Percentiles rank a stretch among this genome's conserved stretches.
Evolutionary conservation across 2,329 filamentous ascomycete genomes (phyloP).

Genomic region (Elsinoe batatas): DNA sequence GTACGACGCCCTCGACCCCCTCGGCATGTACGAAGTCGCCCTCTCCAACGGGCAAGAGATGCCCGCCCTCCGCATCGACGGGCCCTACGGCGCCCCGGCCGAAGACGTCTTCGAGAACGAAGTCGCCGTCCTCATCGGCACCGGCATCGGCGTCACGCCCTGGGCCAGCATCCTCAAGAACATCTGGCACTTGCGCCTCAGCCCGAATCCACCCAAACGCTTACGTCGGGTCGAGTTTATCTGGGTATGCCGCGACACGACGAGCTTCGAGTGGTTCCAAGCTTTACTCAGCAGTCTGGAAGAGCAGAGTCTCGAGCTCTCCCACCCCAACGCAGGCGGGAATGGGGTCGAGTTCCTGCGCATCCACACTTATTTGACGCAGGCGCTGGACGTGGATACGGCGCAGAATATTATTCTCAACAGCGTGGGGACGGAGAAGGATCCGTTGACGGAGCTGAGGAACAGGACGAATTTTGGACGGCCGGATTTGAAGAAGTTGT

Average conservation of each 20-base stretch:
- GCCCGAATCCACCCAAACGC: conserved; percentile 78
- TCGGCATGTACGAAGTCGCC: conserved; percentile 96
- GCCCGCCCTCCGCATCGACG: conserved; percentile 82
- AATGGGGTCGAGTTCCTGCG: conserved; percentile 75
- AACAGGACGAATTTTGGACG: conserved; percentile 89
- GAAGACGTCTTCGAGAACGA: conserved; percentile 96
- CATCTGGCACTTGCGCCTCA: conserved; percentile 91
- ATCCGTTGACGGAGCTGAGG: conserved; percentile 86
- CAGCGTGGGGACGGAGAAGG: conserved; percentile 75
- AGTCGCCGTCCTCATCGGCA: conserved; percentile 75
- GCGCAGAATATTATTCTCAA: conserved; percentile 96
- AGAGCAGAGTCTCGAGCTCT: conserved; percentile 62
- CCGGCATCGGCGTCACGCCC: conserved; percentile 77
- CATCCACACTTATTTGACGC: conserved; percentile 96
- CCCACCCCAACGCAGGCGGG: conserved; percentile 43
- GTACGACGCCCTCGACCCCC: conserved; percentile 80
- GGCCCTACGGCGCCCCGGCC: conserved; percentile 90
- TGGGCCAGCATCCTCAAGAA: conserved; percentile 90
- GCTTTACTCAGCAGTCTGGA: conserved; percentile 85
- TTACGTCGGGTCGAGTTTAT: conserved; percentile 96
- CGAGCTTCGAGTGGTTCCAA: conserved; percentile 98
- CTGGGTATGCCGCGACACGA: conserved; percentile 95
- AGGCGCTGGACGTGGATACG: conserved; percentile 83
- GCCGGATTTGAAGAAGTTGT: conserved; percentile 74
- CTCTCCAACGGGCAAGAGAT: conserved; percentile 87